Conservation (phyloP, 2,329 filamentous ascomycete species). For the Aspergillus latus region DNA sequence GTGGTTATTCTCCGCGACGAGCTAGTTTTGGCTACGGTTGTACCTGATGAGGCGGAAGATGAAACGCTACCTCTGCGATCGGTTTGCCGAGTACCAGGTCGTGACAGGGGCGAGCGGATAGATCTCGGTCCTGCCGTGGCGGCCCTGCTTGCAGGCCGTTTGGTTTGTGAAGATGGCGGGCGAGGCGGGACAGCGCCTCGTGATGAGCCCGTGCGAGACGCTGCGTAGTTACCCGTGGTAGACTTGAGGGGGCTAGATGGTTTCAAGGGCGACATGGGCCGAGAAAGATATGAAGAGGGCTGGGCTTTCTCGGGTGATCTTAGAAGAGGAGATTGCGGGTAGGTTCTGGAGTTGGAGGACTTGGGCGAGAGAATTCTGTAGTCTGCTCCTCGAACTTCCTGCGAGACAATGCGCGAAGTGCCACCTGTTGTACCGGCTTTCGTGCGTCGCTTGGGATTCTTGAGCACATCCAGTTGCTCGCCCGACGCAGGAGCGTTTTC, state of each 20-base stretch:
- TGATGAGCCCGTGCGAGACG: conserved; percentile 26
- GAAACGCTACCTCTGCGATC: conserved; percentile 40
- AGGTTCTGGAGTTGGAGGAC: conserved; percentile 73
- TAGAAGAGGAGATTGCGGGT: conserved; percentile 57
- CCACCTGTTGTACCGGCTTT: conserved; percentile 42
- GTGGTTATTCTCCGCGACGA: conserved; percentile 33
- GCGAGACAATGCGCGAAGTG: conserved; percentile 43
- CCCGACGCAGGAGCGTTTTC: conserved; percentile 61
- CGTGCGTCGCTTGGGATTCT: conserved; percentile 69
- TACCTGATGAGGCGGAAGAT: conserved; percentile 40
- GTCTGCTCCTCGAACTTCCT: conserved; percentile 47
- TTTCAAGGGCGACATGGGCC: conserved; percentile 65
- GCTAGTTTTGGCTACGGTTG: conserved; percentile 36
- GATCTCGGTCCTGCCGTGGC: conserved; percentile 28
- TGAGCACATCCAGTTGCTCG: conserved; percentile 49
- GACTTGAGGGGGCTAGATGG: conserved; percentile 43
- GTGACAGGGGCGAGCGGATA: conserved; percentile 32
- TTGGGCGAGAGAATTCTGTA: conserved; percentile 74
- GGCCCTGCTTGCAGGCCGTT: conserved; percentile 32
- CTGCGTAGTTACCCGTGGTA: conserved; percentile 21
- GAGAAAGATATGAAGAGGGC: conserved; percentile 58
- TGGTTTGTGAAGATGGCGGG: conserved; percentile 28
- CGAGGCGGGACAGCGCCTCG: conserved; percentile 27
- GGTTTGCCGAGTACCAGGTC: conserved; percentile 41
- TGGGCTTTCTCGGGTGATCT: conserved; percentile 43